Conservation (phyloP, 139 green algal genomes). For the Parachlorella kessleri region DNA sequence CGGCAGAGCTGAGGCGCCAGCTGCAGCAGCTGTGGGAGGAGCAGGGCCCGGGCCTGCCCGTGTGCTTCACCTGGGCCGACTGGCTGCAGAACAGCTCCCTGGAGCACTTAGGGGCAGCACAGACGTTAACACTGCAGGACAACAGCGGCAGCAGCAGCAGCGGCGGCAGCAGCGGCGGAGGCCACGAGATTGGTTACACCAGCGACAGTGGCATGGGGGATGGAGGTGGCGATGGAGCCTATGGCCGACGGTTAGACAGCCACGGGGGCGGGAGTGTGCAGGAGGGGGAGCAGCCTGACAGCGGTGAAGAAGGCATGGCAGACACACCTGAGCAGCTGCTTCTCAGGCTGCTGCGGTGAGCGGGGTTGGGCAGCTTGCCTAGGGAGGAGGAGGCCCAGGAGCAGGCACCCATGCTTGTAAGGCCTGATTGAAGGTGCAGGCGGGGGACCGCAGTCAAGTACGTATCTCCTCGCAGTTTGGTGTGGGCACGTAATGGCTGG, state of each 20-base stretch:
- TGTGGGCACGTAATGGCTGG: no score
- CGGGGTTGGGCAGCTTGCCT: no score
- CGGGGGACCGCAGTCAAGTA: no score
- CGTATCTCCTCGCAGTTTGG: no score
- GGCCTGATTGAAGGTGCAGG: no score
- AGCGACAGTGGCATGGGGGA: background rate
- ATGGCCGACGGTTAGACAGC: no score
- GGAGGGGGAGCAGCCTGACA: background rate
- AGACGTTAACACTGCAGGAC: no score
- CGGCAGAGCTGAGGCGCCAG: background rate
- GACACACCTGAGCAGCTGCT: conserved; percentile 31
- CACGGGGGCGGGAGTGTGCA: no score
- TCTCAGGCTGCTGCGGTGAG: conserved; percentile 37
- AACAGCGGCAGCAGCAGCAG: background rate
- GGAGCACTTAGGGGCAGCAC: conserved; percentile 28
- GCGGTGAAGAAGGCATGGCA: background rate
- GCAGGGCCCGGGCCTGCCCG: conserved; percentile 38
- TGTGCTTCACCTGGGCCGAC: conserved; percentile 59
- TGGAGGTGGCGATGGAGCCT: background rate
- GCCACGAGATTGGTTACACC: background rate
- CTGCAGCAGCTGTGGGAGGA: conserved; percentile 45
- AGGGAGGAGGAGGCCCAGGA: no score
- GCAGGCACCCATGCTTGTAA: no score
- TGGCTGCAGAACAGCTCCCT: conserved; percentile 53
- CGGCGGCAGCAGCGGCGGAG: conserved; percentile 1